A percentile compares a stretch with the other conserved stretches of the same genome.
phyloP scores from a whole-genome alignment of 169 alveolate genomes.

The Eimeria sp. region DNA sequence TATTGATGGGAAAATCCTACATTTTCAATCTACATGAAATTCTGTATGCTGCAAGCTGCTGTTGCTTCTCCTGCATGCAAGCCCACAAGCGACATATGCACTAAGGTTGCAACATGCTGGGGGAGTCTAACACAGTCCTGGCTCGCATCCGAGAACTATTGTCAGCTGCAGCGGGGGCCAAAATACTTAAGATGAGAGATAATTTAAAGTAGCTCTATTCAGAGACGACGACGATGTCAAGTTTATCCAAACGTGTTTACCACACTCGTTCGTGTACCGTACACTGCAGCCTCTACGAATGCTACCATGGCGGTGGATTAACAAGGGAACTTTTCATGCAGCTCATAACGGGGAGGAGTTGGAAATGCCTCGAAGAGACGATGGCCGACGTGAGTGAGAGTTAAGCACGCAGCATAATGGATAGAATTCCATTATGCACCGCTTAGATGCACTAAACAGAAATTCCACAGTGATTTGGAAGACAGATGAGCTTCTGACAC shows the following conservation, averaged over 20 bases:
- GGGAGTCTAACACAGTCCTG: neutral
- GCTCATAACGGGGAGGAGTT: neutral
- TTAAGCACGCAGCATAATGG: neutral
- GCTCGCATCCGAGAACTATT: too few relatives aligned
- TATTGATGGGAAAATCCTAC: neutral
- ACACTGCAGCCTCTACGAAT: too few relatives aligned
- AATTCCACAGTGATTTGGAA: neutral
- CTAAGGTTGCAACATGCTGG: neutral
- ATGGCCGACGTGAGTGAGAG: neutral
- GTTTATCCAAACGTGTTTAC: too few relatives aligned
- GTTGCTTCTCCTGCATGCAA: neutral
- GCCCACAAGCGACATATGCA: neutral
- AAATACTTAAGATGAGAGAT: neutral
- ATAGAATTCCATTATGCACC: neutral
- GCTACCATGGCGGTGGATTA: neutral
- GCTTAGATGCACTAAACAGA: neutral
- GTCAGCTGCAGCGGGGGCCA: neutral
- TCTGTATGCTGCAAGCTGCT: neutral
- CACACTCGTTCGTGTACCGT: too few relatives aligned
- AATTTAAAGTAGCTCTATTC: too few relatives aligned
- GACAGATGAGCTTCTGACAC: neutral
- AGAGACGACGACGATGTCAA: too few relatives aligned
- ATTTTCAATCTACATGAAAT: neutral
- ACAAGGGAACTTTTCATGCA: neutral
- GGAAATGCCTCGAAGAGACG: neutral